Base-by-base conservation (phyloP, 306 rosid species). In the Gastrolobium bilobum region DNA sequence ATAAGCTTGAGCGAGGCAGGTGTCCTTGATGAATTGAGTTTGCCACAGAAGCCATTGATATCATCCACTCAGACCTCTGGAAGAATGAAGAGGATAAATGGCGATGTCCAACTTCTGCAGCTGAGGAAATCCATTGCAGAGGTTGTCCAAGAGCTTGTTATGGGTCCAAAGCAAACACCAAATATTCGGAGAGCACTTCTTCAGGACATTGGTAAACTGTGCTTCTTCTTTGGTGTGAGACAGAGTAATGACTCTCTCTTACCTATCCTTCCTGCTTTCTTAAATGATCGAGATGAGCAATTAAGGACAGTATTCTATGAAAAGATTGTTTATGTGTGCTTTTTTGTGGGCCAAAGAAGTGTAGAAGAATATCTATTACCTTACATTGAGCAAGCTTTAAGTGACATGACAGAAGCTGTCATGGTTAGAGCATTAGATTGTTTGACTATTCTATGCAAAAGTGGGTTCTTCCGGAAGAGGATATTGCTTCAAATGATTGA, bases 91-190 rank as follows among this genome's bases (percentile, higher is more conserved):
- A 89, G 86, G 90, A 70, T 86, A 77, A 90, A 89, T 56, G 82
- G 89, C 9, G 97, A 89, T 79, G 90, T 61, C 70, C 97, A 90
- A 73, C 97, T 93, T 66, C 77, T 85, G 70, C 92, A 85, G 78
- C 82, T 95, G 84, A 93, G 99, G 89, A 95, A 95, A 85, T 90
- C 94, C 46, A 93, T 95, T 84, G 98, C 98, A 61, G 98, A 95
- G 80, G 97, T 95, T 69, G 93, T 95, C 83, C 99, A 95, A 79
- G 98, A 95, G 79, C 99, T 95, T 84, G 98, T 95, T 67, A 95
- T 95, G 99, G 98, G 99, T 86, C 99, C 99, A 39, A 91, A 91
- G 91, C 98, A 95, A 89, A 95, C 99, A 68, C 99, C 99, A 59
- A 91, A 88, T 81, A 95, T 95, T 77, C 87, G 99, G 87, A 90